phyloP scores from a whole-genome alignment of 345 rosid genomes.

The Bruguiera parviflora region DNA sequence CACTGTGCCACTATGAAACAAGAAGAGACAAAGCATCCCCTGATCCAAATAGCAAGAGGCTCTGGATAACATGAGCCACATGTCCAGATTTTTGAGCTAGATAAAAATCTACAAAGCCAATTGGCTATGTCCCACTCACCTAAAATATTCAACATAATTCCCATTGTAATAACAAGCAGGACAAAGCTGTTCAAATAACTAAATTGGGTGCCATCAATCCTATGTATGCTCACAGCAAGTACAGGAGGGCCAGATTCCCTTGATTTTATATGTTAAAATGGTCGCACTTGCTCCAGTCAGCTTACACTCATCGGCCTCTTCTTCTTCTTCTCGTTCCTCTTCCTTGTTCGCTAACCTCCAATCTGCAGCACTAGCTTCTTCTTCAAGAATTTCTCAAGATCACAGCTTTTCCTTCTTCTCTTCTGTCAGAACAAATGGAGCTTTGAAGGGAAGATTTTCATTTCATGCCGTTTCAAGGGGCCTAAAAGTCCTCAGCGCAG shows the following conservation, averaged over 20 bases:
- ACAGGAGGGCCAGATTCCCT: not conserved
- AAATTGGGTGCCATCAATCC: not conserved
- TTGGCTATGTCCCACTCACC: conserved; percentile 1
- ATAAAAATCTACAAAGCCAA: conserved; percentile 22
- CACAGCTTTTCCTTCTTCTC: conserved; percentile 15
- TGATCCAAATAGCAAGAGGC: conserved; percentile 21
- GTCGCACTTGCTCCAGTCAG: conserved; percentile 54
- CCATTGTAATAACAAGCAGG: conserved; percentile 12
- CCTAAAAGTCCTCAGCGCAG: conserved; percentile 48
- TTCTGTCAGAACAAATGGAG: conserved; percentile 18
- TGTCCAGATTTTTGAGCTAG: conserved; percentile 39
- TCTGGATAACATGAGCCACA: conserved; percentile 44
- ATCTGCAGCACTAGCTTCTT: conserved; percentile 33
- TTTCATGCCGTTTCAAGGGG: conserved; percentile 20
- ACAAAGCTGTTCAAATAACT: conserved; percentile 1
- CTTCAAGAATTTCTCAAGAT: conserved; percentile 30
- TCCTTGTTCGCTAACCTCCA: conserved; percentile 29
- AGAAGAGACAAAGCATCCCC: not conserved
- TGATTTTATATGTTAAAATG: conserved; percentile 32
- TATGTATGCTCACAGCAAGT: not conserved
- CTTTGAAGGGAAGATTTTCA: conserved; percentile 18
- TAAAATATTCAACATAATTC: not conserved
- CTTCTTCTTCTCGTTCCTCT: conserved; percentile 32
- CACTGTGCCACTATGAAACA: not conserved
- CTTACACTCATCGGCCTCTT: conserved; percentile 21